Evolutionary conservation across 495 filamentous ascomycete genomes (phyloP).

Genomic region (Evernia prunastri): DNA sequence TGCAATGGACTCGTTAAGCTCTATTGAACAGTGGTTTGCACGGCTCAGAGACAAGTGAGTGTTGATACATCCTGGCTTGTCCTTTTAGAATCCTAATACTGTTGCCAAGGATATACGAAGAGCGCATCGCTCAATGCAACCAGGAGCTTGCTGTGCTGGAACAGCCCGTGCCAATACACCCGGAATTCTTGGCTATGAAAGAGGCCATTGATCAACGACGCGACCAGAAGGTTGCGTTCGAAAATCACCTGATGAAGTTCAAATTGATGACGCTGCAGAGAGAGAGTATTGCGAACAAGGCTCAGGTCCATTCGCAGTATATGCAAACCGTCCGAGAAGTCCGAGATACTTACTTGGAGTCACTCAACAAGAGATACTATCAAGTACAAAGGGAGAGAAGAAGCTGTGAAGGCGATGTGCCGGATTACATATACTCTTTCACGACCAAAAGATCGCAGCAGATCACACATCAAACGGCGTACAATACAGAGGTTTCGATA

Average conservation of each 20-base stretch:
- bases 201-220: slow-evolving; percentile 73
- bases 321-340: slow-evolving; percentile 75
- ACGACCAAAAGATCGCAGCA: slow-evolving; percentile 63
- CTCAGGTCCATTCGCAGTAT: slow-evolving; percentile 79
- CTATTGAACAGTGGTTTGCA: slow-evolving; percentile 78
- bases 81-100: slow-evolving; percentile 13
- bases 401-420: slow-evolving; percentile 71
- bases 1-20: slow-evolving; percentile 70
- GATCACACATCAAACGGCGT: slow-evolving; percentile 71
- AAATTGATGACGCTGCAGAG: slow-evolving; percentile 63
- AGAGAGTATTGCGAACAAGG: slow-evolving; percentile 68
- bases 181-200: slow-evolving; percentile 79
- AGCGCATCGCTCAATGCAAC: slow-evolving; percentile 72
- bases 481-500: slow-evolving; percentile 89
- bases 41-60: slow-evolving; percentile 78
- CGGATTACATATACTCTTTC: slow-evolving; percentile 70
- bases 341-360: slow-evolving; percentile 70
- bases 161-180: slow-evolving; percentile 71
- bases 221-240: slow-evolving; percentile 70
- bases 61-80: not conserved
- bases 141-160: slow-evolving; percentile 77
- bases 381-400: slow-evolving; percentile 86
- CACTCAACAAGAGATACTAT: slow-evolving; percentile 79
- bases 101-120: slow-evolving; percentile 66
- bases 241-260: slow-evolving; percentile 63